Evolutionary conservation across 73 alveolate species (phyloP), one percentile per base, ranked within the genome.

Genomic region (Tetrahymena borealis): DNA sequence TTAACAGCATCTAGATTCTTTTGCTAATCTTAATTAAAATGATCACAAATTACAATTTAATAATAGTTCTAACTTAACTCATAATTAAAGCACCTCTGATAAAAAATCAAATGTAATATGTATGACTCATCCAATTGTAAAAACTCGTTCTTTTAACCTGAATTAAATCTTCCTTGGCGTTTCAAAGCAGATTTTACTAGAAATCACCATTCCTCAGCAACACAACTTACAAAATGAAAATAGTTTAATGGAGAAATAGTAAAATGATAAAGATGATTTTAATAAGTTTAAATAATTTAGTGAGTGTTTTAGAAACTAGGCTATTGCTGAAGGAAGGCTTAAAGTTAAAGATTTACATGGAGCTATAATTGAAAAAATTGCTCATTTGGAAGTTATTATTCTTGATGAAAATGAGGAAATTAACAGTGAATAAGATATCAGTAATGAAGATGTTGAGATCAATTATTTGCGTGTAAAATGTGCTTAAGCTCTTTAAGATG

Each of bases 381-480:
- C 90, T n/a, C 91, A 91, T 85, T 91, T 92, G 41, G 37, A 10
- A 33, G 43, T 28, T 42, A 39, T 8, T 28, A 37, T 78, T 7
- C 32, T 38, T 78, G 78, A 32, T 11, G 92, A 41, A 92, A 78
- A 77, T 38, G 41, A 31, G 39, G 32, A 38, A 78, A 40, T 41
- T 33, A n/a, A 78, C 39, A 78, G 16, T 24, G 40, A 32, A 78
- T 78, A 78, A 16, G 90, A 91, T 7, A 4, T 39, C 15, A 35
- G 93, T n/a, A 91, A 94, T 33, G 96, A 91, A 20, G 95, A 94
- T 79, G 97, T 94, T 31, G 91, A 79, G 39, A 40, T 91, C 0
- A 94, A 94, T 90, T 92, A 91, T 78, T 90, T 79, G 33, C 78
- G 97, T 92, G 97, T 94, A 9, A 33, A 94, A 33, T 40, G 96